Base-by-base conservation (phyloP, 176 grass and related monocot species). In the Microstegium vimineum region DNA sequence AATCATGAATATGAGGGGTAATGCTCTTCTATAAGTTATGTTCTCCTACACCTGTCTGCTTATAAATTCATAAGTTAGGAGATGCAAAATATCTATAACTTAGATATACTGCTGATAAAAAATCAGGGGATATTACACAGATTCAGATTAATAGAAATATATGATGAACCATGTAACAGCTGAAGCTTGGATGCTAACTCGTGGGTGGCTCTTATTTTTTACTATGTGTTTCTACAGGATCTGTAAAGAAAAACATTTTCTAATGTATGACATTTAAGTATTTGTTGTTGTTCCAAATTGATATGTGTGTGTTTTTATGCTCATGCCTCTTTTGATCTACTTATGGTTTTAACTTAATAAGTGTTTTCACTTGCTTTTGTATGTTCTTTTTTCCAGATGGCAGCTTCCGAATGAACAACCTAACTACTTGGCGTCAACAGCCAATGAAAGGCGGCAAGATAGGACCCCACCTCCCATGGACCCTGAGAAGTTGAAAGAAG, bases 401-500 rank as follows among this genome's bases (percentile, higher is more conserved):
- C 60, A 94, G 47, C 66, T 98, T 66, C 86, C 90, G n/a, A 63
- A 61, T 46, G 92, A 98, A 73, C 88, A 93, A 27, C 82, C 90
- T 61, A 47, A 79, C 54, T 90, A 88, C 84, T 88, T 80, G 6
- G 76, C 86, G 18, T 93, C 95, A 52, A 98, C 95, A 16, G 95
- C 95, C 45, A 98, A 98, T 76, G 92, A 94, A 5, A 73, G 90
- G 71, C 81, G 92, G 28, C 90, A 66, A 60, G 86, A 93, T 85
- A 84, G 78, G 61, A 73, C 79, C 60, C 89, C 90, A 74, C 77
- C 87, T 71, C 83, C 92, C 37, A 67, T 90, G 51, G 90, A 94
- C 34, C 80, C 92, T 74, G 89, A 94, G 78, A 98, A 93, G 80
- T 64, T 98, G 73, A 98, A 98, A 84, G 84, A 82, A 46, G 88